These are phyloP conservation scores for Hericium coralloides DNA, from an alignment of 768 basidiomycete genomes.

Conservation along the genomic window DNA sequence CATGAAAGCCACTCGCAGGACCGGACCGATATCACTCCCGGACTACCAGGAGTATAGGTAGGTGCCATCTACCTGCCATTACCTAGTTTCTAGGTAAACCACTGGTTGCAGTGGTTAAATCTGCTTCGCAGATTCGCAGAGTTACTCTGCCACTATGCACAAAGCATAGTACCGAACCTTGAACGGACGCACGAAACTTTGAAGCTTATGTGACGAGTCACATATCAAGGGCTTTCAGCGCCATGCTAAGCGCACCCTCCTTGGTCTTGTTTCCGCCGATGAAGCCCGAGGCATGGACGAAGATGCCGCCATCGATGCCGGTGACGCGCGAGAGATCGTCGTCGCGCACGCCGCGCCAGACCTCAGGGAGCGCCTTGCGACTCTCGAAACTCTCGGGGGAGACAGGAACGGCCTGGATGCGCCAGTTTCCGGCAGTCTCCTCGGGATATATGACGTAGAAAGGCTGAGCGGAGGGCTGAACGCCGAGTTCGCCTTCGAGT, in stretches of 20 bases:
- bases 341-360: constrained; percentile 90
- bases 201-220: constrained; percentile 3
- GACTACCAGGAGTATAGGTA: no score
- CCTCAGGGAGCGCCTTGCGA: constrained; percentile 86
- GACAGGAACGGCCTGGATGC: constrained; percentile 86
- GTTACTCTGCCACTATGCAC: no score
- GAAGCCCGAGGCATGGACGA: constrained; percentile 94
- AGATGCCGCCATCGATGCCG: constrained; percentile 78
- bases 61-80: no score
- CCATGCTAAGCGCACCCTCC: constrained; percentile 80
- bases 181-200: no score
- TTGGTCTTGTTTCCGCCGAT: constrained; percentile 93
- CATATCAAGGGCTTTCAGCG: constrained; percentile 48
- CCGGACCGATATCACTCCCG: no score
- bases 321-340: constrained; percentile 63
- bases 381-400: constrained; percentile 80
- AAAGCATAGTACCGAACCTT: no score
- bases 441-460: constrained; percentile 90
- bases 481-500: constrained; percentile 53
- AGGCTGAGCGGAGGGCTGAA: constrained; percentile 42
- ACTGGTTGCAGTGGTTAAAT: no score
- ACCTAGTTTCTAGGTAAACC: no score
- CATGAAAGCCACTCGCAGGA: no score
- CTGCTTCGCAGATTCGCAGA: no score
- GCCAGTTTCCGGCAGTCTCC: constrained; percentile 68